These are phyloP conservation scores for Neopestalotiopsis sp. DNA, from an alignment of 2,329 filamentous ascomycete genomes.

Conservation along the genomic window DNA sequence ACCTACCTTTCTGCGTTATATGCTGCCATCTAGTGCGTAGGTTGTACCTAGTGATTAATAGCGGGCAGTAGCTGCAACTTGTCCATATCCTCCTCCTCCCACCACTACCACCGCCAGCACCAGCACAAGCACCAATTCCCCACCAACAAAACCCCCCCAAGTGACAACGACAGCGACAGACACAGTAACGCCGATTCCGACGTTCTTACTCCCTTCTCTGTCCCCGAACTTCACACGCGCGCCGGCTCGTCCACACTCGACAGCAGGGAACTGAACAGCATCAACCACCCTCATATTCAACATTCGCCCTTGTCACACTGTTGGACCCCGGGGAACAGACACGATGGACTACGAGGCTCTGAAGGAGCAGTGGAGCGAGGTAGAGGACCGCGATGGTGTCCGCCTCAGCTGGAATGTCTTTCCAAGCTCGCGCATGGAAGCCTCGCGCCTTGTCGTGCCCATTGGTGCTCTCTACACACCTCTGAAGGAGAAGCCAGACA, in stretches of 20 bases:
- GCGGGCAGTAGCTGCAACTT: conserved; percentile 19
- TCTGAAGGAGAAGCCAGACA: conserved; percentile 90
- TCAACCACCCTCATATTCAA: background rate
- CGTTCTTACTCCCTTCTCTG: background rate
- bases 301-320: too few species aligned
- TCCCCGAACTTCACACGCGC: background rate
- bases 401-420: conserved; percentile 99
- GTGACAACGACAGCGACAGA: background rate
- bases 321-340: background rate
- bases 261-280: background rate
- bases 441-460: conserved; percentile 90
- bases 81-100: conserved; percentile 18
- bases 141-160: background rate
- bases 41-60: background rate
- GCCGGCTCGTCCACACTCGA: background rate
- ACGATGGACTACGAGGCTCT: conserved; percentile 89
- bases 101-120: background rate
- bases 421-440: conserved; percentile 98
- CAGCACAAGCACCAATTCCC: background rate
- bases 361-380: conserved; percentile 95
- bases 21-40: too few species aligned
- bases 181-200: background rate
- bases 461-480: conserved; percentile 97
- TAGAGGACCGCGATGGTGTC: conserved; percentile 95
- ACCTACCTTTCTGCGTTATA: too few species aligned